Conservation (phyloP, 2,329 filamentous ascomycete genomes). For the Pseudocercospora musae region DNA sequence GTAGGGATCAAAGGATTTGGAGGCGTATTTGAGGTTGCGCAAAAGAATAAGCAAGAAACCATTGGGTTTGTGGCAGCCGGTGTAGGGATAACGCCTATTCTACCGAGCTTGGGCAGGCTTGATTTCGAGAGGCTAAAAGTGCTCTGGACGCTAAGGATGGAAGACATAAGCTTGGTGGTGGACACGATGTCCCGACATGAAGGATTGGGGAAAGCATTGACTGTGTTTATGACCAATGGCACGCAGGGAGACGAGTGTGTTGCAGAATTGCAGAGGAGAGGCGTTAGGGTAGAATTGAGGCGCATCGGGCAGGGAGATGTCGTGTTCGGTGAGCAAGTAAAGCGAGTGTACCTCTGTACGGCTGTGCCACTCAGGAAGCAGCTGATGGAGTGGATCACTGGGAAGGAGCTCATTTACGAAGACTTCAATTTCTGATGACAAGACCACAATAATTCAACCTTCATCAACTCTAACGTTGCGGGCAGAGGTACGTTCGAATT, state of each 20-base stretch:
- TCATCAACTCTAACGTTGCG: too few relatives aligned
- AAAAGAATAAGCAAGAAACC: conserved; percentile 39
- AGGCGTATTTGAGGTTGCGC: conserved; percentile 53
- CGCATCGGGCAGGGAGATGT: conserved; percentile 51
- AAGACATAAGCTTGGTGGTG: conserved; percentile 61
- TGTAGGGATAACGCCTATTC: conserved; percentile 77
- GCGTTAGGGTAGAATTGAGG: conserved; percentile 40
- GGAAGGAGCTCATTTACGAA: conserved; percentile 48
- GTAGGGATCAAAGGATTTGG: conserved; percentile 71
- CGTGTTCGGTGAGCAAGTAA: conserved; percentile 32
- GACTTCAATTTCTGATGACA: conserved; percentile 46
- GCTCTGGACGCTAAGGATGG: conserved; percentile 64
- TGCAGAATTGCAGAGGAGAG: conserved; percentile 40
- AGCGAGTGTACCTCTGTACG: conserved; percentile 60
- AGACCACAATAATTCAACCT: not conserved
- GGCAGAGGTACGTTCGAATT: too few relatives aligned
- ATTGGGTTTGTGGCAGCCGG: conserved; percentile 69
- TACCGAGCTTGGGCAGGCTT: conserved; percentile 49
- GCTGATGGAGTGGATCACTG: conserved; percentile 49
- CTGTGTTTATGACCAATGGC: conserved; percentile 60
- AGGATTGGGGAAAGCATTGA: conserved; percentile 52
- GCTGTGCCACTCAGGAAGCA: conserved; percentile 49
- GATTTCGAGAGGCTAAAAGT: conserved; percentile 50
- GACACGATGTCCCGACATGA: conserved; percentile 56
- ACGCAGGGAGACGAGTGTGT: conserved; percentile 35